A percentile compares a stretch with the other conserved stretches of the same genome.
Evolutionary conservation across 2,329 filamentous ascomycete genomes (phyloP).

Genomic region (Diaporthe citri): DNA sequence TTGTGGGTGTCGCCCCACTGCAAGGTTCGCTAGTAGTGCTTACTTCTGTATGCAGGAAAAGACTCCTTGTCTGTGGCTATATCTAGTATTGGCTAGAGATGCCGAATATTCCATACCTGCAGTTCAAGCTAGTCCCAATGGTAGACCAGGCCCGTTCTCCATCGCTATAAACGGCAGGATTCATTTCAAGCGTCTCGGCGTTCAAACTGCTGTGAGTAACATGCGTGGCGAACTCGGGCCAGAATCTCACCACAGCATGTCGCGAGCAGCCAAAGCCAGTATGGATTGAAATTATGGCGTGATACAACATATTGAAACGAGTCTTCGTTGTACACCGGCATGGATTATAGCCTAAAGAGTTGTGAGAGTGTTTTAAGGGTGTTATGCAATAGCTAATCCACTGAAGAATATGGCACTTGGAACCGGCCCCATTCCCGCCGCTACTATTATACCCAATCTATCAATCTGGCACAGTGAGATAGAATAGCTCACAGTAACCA

Average conservation of each 20-base stretch:
- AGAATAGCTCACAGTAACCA: too few relatives aligned
- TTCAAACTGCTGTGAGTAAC: neutral
- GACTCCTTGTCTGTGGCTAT: neutral
- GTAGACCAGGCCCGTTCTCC: neutral
- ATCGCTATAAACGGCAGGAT: neutral
- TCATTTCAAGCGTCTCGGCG: neutral
- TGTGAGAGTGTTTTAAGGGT: too few relatives aligned
- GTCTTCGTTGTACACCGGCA: neutral
- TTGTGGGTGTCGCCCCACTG: neutral
- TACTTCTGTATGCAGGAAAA: neutral
- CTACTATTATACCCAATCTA: too few relatives aligned
- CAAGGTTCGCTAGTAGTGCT: conserved; percentile 15
- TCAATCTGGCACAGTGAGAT: too few relatives aligned
- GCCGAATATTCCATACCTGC: neutral
- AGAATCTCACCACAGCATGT: neutral
- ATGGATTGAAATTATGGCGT: neutral
- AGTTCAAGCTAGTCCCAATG: conserved; percentile 14
- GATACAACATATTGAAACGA: neutral
- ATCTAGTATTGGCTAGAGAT: conserved; percentile 5
- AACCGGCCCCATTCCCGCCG: too few relatives aligned
- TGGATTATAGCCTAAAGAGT: neutral
- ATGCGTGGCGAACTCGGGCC: neutral
- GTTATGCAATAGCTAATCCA: too few relatives aligned
- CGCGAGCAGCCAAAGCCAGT: neutral
- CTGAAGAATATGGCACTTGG: too few relatives aligned